phyloP scores from a whole-genome alignment of 2,329 filamentous ascomycete species.

The Claviceps quebecensis region DNA sequence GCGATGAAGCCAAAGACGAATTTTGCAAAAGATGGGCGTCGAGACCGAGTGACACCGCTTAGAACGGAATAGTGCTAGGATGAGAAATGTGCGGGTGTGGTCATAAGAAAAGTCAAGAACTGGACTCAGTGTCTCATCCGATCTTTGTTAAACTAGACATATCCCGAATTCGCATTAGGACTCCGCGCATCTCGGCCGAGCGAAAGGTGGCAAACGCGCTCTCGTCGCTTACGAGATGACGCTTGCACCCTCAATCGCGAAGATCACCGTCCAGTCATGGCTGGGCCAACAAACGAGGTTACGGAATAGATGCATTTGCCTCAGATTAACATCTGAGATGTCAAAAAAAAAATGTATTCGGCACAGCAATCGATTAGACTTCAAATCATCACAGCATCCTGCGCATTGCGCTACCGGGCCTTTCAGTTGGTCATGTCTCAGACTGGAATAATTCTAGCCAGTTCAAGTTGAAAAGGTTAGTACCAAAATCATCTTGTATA shows the following conservation, averaged over 20 bases:
- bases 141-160: neutral
- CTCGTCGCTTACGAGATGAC: neutral
- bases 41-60: neutral
- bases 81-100: neutral
- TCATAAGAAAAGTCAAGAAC: neutral
- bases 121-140: neutral
- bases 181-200: neutral
- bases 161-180: neutral
- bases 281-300: neutral
- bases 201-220: neutral
- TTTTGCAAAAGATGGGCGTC: neutral
- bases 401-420: neutral
- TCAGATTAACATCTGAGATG: neutral
- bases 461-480: neutral
- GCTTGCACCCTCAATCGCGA: neutral
- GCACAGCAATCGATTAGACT: neutral
- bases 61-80: neutral
- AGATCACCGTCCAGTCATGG: neutral
- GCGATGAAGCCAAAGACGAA: neutral
- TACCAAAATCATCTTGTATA: neutral
- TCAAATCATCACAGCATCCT: neutral
- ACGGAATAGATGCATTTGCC: neutral
- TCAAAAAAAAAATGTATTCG: neutral
- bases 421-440: neutral
- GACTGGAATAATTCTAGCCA: slow-evolving; percentile 1